Evolutionary conservation across 2,329 filamentous ascomycete species (phyloP).

Genomic region (Penicillium sclerotigenum): DNA sequence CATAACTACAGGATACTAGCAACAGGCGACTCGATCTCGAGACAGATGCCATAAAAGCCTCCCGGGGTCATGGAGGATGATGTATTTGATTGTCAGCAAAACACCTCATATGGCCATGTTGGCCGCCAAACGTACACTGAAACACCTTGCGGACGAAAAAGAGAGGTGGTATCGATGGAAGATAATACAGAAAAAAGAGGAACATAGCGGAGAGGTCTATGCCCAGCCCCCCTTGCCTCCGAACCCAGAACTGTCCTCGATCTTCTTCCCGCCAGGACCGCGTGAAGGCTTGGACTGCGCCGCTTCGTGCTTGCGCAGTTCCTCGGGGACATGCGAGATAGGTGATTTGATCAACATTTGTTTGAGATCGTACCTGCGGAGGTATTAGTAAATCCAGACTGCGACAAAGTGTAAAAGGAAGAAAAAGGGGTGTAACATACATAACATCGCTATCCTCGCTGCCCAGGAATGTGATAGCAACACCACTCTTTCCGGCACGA

Average conservation of each 20-base stretch:
- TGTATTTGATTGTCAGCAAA: background rate
- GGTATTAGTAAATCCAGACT: slow-evolving; percentile 16
- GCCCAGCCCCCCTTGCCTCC: slow-evolving; percentile 39
- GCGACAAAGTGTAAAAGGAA: slow-evolving; percentile 1
- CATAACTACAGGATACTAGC: background rate
- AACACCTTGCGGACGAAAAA: background rate
- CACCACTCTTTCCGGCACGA: slow-evolving; percentile 94
- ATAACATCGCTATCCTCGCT: slow-evolving; percentile 85
- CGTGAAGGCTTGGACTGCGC: slow-evolving; percentile 76
- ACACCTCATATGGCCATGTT: background rate
- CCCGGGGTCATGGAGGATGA: background rate
- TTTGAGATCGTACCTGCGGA: slow-evolving; percentile 71
- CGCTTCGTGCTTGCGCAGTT: slow-evolving; percentile 81
- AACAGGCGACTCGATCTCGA: background rate
- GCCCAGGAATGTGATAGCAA: slow-evolving; percentile 92
- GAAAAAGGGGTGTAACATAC: slow-evolving; percentile 44
- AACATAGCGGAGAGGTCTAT: background rate
- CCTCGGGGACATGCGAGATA: slow-evolving; percentile 86
- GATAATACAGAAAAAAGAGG: slow-evolving; percentile 3
- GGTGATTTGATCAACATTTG: slow-evolving; percentile 92
- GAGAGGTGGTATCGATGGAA: slow-evolving; percentile 5
- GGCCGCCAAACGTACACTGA: background rate
- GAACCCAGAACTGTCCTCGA: slow-evolving; percentile 42
- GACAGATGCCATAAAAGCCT: background rate
- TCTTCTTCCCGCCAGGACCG: slow-evolving; percentile 47